Base-by-base conservation (phyloP, 345 rosid species). In the Physaria fendleri region DNA sequence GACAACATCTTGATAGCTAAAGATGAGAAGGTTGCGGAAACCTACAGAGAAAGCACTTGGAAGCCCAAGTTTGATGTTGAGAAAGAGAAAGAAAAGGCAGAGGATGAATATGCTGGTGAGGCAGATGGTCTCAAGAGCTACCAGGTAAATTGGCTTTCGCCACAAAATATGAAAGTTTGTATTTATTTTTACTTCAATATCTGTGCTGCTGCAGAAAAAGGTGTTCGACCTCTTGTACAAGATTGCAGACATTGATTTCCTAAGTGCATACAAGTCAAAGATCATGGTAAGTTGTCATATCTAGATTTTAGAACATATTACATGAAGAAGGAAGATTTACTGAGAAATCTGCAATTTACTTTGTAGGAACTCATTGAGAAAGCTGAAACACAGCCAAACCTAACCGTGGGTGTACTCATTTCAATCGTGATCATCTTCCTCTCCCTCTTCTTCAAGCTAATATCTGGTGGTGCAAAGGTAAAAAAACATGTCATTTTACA, bases 31-130 rank as follows among this genome's bases (percentile, higher is more conserved):
- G 81, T 74, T 29, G 95, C 91, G 2, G 76, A 63, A 39, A 62
- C 76, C 0, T 68, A 64, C 42, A 53, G 82, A 42, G 69, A 71
- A 45, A 72, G 53, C 0, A 18, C 72, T 7, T 87, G 95, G 95
- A 84, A 80, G 58, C 84, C 86, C 1, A 87, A 87, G 73, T 82
- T 65, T 34, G 81, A 80, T 11, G 74, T 35, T 2, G 95, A 87
- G 78, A 84, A 82, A 60, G 86, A 78, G 73, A 87, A 82, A 48
- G 79, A 76, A 73, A 82, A 87, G 77, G 74, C 74, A 22, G 89
- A 81, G 53, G 89, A 84, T 2, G 91, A 72, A 16, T 76, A 79
- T 55, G 40, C 71, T 28, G 78, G 77, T 22, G 66, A 37, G 20
- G 15, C 73, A 41, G 80, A 75, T 48, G 82, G 60, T 54, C 65